Evolutionary conservation across 1,284 basidiomycete species (phyloP), one percentile per base, ranked within the genome.

Genomic region (Naganishia liquefaciens): DNA sequence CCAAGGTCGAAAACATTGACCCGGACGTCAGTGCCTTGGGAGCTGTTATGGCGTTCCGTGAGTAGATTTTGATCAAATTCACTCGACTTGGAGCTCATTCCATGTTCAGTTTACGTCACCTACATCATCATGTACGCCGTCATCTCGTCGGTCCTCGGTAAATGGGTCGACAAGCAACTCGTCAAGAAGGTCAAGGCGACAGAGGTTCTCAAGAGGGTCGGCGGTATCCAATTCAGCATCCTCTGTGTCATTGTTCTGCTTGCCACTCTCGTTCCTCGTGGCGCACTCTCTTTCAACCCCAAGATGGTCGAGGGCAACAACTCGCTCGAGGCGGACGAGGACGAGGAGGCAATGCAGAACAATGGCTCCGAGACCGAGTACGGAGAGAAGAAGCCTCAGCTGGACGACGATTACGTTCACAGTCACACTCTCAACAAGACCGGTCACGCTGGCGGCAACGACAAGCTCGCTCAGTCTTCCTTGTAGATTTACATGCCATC

Each of bases 211-310:
- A 64, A 63, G 17, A 61, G 44, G 28, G 40, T 65, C 50, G 49
- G 51, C 5, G 57, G 64, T 27, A 62, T 70, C 33, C 75, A 78
- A 62, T 79, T 79, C 69, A 73, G 71, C 42, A 70, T 79, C 49
- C 69, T 76, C 50, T 73, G 71, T 23, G 72, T 69, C 30, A 70
- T 79, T 66, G 75, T 79, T 69, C 67, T 78, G 33, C 65, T 71
- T 39, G 70, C 76, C 5, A 76, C 78, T 23, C 70, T 75, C 63
- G 73, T 78, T 58, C 77, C 76, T 52, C 68, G 68, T 51, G 77
- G 78, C 27, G 71, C 74, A 1, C 53, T 79, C 44, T 57, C 75
- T 6, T 62, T 77, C 71, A 79, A 79, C 73, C 77, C 77, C 57
- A 72, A 73, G 66, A 54, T 72, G 40, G 71, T 76, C 70, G 71